Evolutionary conservation across 164 flowering plant genomes (phyloP), one percentile per base, ranked within the genome.

Genomic region (Litsea cubeba): DNA sequence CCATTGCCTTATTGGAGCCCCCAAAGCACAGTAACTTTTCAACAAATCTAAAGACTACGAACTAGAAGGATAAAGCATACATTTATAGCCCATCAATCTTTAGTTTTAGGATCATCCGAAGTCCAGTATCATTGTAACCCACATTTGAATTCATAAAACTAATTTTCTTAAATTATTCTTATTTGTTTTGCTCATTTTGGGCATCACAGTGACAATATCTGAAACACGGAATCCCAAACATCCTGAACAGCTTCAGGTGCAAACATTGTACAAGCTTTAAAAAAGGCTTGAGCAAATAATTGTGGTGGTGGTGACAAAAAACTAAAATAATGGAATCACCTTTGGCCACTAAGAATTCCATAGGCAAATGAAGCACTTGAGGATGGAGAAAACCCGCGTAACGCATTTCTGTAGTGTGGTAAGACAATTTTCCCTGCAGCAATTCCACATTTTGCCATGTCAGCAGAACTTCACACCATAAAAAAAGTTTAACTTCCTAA

Each of bases 311-410:
- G 5, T 7, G 14, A 69, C 14, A 30, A 28, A 28, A 30, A 28
- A 28, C 26, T 64, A 32, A 22, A 46, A 49, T 68, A 1, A 65
- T 4, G 51, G 51, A 68, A 76, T 76, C 69, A 93, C 99, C 93
- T 89, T 79, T 60, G 85, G 20, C 98, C 99, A 10, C 82, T 88
- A 49, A 95, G 88, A 83, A 92, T 71, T 70, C 92, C 95, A 75
- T 83, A 79, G 35, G 86, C 87, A 72, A 88, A 81, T 28, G 83
- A 76, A 50, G 80, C 71, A 62, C 84, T 62, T 68, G 81, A 80
- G 65, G 89, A 78, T 15, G 79, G 63, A 64, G 90, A 82, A 70
- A 87, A 76, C 30, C 85, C 92, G 62, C 82, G 74, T 80, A 84
- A 86, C 5, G 87, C 78, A 32, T 78, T 74, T 69, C 63, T 83